These are phyloP conservation scores for Rubroboletus pulcherrimus DNA, from an alignment of 768 basidiomycete species.

Conservation along the genomic window DNA sequence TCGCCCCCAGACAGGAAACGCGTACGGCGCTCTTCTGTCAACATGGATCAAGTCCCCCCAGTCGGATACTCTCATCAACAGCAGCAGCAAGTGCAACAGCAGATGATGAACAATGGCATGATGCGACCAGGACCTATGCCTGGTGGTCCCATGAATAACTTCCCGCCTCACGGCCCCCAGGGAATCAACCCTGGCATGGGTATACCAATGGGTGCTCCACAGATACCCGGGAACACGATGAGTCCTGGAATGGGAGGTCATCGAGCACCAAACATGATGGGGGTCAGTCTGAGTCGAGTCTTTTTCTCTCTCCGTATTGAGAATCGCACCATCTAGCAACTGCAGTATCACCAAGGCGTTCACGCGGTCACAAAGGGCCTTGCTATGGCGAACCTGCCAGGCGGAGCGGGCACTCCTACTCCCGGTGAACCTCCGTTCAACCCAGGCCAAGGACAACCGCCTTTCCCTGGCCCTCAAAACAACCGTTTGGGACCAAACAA, in stretches of 20 bases:
- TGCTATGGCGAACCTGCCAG: slow-evolving; percentile 27
- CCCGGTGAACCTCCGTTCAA: slow-evolving; percentile 43
- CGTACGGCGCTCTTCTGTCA: slow-evolving; percentile 44
- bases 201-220: slow-evolving; percentile 32
- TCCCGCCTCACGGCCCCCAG: slow-evolving; percentile 29
- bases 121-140: slow-evolving; percentile 33
- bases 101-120: slow-evolving; percentile 40
- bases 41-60: slow-evolving; percentile 40
- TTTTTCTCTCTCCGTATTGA: slow-evolving; percentile 7
- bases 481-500: slow-evolving; percentile 30
- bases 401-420: slow-evolving; percentile 43
- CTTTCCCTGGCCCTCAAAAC: slow-evolving; percentile 34
- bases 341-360: slow-evolving; percentile 39
- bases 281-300: slow-evolving; percentile 15
- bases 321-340: slow-evolving; percentile 12
- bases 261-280: slow-evolving; percentile 29
- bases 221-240: slow-evolving; percentile 31
- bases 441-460: slow-evolving; percentile 31
- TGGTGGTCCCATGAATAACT: slow-evolving; percentile 34
- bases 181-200: slow-evolving; percentile 33
- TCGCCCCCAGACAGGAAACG: slow-evolving; percentile 60
- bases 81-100: slow-evolving; percentile 36
- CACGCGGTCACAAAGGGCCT: slow-evolving; percentile 34
- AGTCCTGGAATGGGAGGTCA: slow-evolving; percentile 36
- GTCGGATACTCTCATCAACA: slow-evolving; percentile 33